Evolutionary conservation across 2,329 filamentous ascomycete species (phyloP).

Genomic region (Magnaporthiopsis incrustans): DNA sequence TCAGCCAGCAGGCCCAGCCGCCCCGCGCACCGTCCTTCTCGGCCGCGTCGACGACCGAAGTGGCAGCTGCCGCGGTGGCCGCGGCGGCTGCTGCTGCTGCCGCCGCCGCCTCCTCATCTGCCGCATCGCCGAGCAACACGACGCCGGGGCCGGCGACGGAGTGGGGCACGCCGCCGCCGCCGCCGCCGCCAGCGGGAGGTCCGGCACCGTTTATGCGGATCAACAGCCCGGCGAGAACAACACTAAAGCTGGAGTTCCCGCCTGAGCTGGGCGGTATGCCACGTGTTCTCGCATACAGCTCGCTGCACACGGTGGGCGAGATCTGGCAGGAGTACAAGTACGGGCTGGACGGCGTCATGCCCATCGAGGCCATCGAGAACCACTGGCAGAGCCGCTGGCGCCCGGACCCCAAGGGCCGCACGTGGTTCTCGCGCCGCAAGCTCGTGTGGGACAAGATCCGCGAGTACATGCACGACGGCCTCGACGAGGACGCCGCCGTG

Average conservation of each 20-base stretch:
- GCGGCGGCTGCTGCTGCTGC: too few species aligned
- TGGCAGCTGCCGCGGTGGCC: not conserved
- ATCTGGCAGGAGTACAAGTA: slow-evolving; percentile 29
- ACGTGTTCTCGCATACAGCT: slow-evolving; percentile 23
- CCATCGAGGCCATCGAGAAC: slow-evolving; percentile 26
- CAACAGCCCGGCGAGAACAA: slow-evolving; percentile 9
- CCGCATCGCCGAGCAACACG: not conserved
- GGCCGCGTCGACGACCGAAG: not conserved
- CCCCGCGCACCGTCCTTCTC: not conserved
- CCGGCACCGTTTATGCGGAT: not conserved
- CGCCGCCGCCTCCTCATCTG: not conserved
- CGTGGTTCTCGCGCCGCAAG: slow-evolving; percentile 30
- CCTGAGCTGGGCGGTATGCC: slow-evolving; percentile 22
- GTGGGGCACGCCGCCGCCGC: not conserved
- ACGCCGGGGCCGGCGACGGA: not conserved
- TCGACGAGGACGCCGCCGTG: slow-evolving; percentile 26
- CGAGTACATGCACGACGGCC: slow-evolving; percentile 26
- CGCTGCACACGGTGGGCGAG: slow-evolving; percentile 26
- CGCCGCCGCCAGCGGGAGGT: not conserved
- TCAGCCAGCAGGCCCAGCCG: not conserved
- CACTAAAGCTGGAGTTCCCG: slow-evolving; percentile 17
- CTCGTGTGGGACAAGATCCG: slow-evolving; percentile 32
- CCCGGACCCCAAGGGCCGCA: slow-evolving; percentile 26
- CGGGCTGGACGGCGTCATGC: slow-evolving; percentile 26
- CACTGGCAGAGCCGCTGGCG: slow-evolving; percentile 28